Percentiles rank a stretch among this genome's conserved stretches.
These are phyloP conservation scores for Cladosporium sp. DNA, from an alignment of 2,329 filamentous ascomycete genomes.

Conservation along the genomic window DNA sequence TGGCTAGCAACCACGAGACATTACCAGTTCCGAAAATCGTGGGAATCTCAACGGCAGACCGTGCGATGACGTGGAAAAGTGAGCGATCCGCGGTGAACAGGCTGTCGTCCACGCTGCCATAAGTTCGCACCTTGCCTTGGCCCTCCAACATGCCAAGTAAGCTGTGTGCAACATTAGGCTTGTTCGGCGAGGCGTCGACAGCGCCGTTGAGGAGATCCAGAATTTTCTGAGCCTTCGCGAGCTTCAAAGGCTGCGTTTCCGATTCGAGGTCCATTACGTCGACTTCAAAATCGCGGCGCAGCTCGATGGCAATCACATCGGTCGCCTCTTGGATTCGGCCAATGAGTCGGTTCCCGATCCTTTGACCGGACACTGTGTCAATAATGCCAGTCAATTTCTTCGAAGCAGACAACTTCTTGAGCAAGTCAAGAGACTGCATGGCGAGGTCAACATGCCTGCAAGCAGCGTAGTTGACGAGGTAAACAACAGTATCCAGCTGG, in stretches of 20 bases:
- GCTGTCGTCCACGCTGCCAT: constrained; percentile 64
- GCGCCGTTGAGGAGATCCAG: constrained; percentile 82
- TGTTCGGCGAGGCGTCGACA: constrained; percentile 66
- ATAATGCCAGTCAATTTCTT: constrained; percentile 71
- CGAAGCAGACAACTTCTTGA: constrained; percentile 83
- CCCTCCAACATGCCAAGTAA: constrained; percentile 67
- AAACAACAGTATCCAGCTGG: constrained; percentile 71
- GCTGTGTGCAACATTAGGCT: constrained; percentile 84
- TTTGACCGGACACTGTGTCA: constrained; percentile 52
- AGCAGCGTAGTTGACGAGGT: constrained; percentile 81
- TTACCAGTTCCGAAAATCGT: constrained; percentile 23
- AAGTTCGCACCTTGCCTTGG: constrained; percentile 63
- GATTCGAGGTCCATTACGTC: constrained; percentile 78
- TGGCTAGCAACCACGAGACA: constrained; percentile 37
- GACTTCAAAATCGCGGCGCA: constrained; percentile 75
- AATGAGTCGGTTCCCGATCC: constrained; percentile 26
- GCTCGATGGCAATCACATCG: constrained; percentile 69
- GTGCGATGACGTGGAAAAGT: constrained; percentile 75
- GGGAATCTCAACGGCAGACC: constrained; percentile 40
- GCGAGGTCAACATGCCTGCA: constrained; percentile 77
- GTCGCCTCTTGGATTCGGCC: constrained; percentile 28
- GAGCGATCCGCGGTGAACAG: constrained; percentile 68
- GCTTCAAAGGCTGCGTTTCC: constrained; percentile 65
- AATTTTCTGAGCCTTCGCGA: constrained; percentile 71
- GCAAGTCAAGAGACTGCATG: constrained; percentile 70